Evolutionary conservation across 352 stramenopile genomes (phyloP).

Genomic region (Pythium periplocum): DNA sequence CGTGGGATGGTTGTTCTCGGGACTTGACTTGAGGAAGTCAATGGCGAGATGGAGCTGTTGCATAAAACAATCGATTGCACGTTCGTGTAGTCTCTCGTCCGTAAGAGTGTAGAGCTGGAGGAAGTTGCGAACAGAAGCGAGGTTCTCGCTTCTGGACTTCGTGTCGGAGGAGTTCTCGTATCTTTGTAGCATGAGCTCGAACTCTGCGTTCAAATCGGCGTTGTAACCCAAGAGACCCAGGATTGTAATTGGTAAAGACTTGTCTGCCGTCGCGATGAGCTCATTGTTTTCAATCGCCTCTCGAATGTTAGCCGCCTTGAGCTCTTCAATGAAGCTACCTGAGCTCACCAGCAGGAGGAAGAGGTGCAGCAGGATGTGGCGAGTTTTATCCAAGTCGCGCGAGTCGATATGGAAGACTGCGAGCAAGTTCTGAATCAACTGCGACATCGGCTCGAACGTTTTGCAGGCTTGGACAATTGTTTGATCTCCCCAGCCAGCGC

Average conservation of each 20-base stretch:
- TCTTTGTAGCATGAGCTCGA: constrained; percentile 33
- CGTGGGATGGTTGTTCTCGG: not conserved
- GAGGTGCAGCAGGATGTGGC: constrained; percentile 43
- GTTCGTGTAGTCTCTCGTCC: constrained; percentile 36
- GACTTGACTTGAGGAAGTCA: not conserved
- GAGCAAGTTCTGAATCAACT: constrained; percentile 32
- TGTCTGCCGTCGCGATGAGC: constrained; percentile 38
- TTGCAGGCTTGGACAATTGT: constrained; percentile 24
- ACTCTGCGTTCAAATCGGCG: constrained; percentile 61
- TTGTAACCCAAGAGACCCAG: constrained; percentile 67
- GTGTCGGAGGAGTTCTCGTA: constrained; percentile 23
- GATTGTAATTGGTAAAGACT: constrained; percentile 51
- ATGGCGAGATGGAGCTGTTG: constrained; percentile 26
- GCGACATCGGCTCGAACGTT: constrained; percentile 10
- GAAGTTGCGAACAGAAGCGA: constrained; percentile 63
- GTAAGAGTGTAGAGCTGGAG: constrained; percentile 56
- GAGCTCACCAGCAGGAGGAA: constrained; percentile 54
- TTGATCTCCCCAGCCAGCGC: constrained; percentile 20
- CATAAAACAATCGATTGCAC: constrained; percentile 52
- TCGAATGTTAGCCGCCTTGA: constrained; percentile 47
- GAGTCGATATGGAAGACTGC: constrained; percentile 28
- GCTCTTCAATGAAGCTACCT: constrained; percentile 38
- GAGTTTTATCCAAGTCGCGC: constrained; percentile 16
- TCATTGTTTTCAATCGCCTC: constrained; percentile 55
- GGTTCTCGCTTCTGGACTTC: constrained; percentile 22